Percentiles rank a stretch among this genome's conserved stretches.
Conservation (phyloP, 192 early-diverging fungal genomes). For the Coemansia sp. region DNA sequence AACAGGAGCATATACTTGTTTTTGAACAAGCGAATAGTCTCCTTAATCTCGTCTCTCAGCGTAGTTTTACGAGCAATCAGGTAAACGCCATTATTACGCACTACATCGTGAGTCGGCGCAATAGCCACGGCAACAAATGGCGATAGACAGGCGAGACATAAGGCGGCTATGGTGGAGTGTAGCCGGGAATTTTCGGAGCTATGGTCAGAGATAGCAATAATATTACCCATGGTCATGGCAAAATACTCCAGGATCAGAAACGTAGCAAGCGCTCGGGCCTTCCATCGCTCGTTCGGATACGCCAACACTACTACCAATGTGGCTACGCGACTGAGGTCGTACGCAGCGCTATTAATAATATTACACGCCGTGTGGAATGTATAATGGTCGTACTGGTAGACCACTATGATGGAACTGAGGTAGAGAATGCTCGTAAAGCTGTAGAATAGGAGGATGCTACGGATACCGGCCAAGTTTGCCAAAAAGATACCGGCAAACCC, state of each 20-base stretch:
- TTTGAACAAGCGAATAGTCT: constrained; percentile 23
- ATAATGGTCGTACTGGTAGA: constrained; percentile 11
- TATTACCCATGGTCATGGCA: constrained; percentile 34
- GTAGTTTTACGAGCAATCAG: constrained; percentile 32
- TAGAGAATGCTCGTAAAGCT: constrained; percentile 19
- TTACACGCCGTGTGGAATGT: constrained; percentile 11
- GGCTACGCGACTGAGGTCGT: constrained; percentile 30
- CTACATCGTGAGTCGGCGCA: constrained; percentile 28
- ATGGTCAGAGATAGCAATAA: constrained; percentile 19
- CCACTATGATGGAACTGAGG: constrained; percentile 23
- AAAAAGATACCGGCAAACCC: constrained; percentile 32
- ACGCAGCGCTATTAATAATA: constrained; percentile 17
- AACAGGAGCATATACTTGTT: constrained; percentile 31
- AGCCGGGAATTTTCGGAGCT: constrained; percentile 11
- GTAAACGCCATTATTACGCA: constrained; percentile 43
- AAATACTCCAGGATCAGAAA: constrained; percentile 33
- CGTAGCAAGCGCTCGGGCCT: constrained; percentile 20
- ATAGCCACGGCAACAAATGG: constrained; percentile 26
- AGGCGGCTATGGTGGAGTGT: constrained; percentile 13
- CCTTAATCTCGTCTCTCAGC: constrained; percentile 12
- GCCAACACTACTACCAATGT: constrained; percentile 33
- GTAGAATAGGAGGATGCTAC: constrained; percentile 26
- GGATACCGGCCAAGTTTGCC: constrained; percentile 29
- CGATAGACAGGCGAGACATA: constrained; percentile 25
- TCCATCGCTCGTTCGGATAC: constrained; percentile 43